A percentile compares a stretch with the other conserved stretches of the same genome.
phyloP scores from a whole-genome alignment of 805 yeast genomes.

The Hanseniaspora occidentalis region DNA sequence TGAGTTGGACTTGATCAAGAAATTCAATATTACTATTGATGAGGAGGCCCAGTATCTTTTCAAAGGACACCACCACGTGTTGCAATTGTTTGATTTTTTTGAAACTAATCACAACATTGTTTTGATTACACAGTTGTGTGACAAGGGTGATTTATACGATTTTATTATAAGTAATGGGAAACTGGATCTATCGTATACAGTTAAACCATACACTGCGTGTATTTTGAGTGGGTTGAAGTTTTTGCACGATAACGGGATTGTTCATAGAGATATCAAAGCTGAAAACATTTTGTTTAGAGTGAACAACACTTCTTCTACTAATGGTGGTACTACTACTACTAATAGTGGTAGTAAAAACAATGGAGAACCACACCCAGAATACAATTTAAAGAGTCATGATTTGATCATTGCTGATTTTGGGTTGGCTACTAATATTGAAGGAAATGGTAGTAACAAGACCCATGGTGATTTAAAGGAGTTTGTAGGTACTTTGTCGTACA shows the following conservation, averaged over 20 bases:
- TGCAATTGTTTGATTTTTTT: slow-evolving; percentile 55
- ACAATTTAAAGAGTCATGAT: slow-evolving; percentile 30
- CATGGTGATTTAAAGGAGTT: slow-evolving; percentile 28
- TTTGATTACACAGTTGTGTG: slow-evolving; percentile 54
- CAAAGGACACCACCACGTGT: slow-evolving; percentile 34
- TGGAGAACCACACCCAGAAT: slow-evolving; percentile 28
- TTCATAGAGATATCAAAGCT: slow-evolving; percentile 64
- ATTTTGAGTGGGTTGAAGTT: slow-evolving; percentile 44
- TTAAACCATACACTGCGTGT: slow-evolving; percentile 35
- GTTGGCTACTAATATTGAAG: slow-evolving; percentile 33
- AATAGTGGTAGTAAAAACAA: slow-evolving; percentile 14
- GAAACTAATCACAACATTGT: slow-evolving; percentile 47
- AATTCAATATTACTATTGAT: too few species aligned
- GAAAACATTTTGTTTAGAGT: slow-evolving; percentile 48
- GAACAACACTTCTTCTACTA: slow-evolving; percentile 4
- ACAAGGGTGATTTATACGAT: slow-evolving; percentile 58
- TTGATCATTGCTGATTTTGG: slow-evolving; percentile 38
- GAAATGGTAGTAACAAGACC: slow-evolving; percentile 15
- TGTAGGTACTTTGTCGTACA: slow-evolving; percentile 62
- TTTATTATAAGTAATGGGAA: slow-evolving; percentile 35
- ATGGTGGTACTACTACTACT: neutral
- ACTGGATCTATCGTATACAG: slow-evolving; percentile 34
- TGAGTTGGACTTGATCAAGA: slow-evolving; percentile 21
- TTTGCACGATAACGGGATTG: slow-evolving; percentile 45
- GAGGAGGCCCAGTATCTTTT: slow-evolving; percentile 10